A percentile compares a stretch with the other conserved stretches of the same genome.
phyloP scores from a whole-genome alignment of 73 alveolate species.

The Effrenium voratum region DNA sequence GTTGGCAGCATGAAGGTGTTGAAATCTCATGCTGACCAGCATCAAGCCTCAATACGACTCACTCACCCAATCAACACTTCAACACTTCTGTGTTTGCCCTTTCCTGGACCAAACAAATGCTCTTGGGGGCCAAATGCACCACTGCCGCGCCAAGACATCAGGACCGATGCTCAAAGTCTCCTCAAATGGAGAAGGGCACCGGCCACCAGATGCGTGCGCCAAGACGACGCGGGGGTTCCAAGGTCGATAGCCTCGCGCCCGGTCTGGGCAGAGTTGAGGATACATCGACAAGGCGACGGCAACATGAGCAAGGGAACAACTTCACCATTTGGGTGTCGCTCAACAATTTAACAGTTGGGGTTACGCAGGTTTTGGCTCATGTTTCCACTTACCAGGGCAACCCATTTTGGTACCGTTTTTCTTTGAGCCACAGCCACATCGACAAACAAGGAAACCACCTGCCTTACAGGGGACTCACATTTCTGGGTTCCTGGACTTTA shows the following conservation, averaged over 20 bases:
- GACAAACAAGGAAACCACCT: background rate
- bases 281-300: background rate
- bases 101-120: background rate
- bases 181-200: too few species aligned
- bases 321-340: too few species aligned
- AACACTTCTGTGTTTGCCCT: background rate
- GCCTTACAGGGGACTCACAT: background rate
- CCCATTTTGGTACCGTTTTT: too few species aligned
- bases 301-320: background rate
- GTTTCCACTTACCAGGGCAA: too few species aligned
- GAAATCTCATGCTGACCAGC: constrained; percentile 59
- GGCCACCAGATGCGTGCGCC: constrained; percentile 75
- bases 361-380: too few species aligned
- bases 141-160: background rate
- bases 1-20: constrained; percentile 59
- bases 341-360: too few species aligned
- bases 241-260: constrained; percentile 46
- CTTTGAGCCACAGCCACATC: too few species aligned
- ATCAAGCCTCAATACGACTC: background rate
- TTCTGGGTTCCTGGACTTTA: too few species aligned
- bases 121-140: background rate
- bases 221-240: constrained; percentile 83
- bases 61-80: background rate
- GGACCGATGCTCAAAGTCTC: too few species aligned
- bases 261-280: background rate